Conservation (phyloP, 352 stramenopile species). For the Thalassiosira mediterranea region DNA sequence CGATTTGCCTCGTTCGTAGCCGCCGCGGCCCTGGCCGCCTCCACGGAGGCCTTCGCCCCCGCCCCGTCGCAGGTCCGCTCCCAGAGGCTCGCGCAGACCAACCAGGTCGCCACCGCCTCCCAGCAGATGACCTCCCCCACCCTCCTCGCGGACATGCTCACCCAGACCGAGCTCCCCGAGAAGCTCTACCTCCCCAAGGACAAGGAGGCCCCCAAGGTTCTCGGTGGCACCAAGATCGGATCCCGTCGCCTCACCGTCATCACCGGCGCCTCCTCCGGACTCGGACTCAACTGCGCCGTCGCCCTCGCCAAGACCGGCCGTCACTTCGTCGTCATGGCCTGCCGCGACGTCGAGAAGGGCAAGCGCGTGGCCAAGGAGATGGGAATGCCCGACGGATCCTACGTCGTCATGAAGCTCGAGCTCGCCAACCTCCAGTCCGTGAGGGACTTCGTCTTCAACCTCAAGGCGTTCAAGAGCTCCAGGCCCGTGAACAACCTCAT, state of each 20-base stretch:
- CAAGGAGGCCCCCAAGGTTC: slow-evolving; percentile 78
- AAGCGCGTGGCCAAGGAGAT: slow-evolving; percentile 80
- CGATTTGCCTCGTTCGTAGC: slow-evolving; percentile 26
- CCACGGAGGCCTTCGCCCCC: slow-evolving; percentile 24
- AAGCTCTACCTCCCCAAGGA: slow-evolving; percentile 73
- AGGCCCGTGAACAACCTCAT: slow-evolving; percentile 81
- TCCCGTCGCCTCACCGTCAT: slow-evolving; percentile 80
- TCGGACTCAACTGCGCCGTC: slow-evolving; percentile 71
- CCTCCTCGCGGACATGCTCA: slow-evolving; percentile 46
- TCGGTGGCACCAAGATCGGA: slow-evolving; percentile 82
- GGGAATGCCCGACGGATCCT: slow-evolving; percentile 70
- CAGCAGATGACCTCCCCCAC: slow-evolving; percentile 16
- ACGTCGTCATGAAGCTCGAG: slow-evolving; percentile 85
- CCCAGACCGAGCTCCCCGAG: slow-evolving; percentile 58
- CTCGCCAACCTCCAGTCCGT: slow-evolving; percentile 77
- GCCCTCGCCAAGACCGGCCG: slow-evolving; percentile 74
- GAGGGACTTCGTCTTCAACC: slow-evolving; percentile 83
- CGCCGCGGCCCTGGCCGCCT: slow-evolving; percentile 13
- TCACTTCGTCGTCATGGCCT: slow-evolving; percentile 84
- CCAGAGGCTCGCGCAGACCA: not conserved
- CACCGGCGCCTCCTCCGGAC: slow-evolving; percentile 82
- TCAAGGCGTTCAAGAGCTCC: slow-evolving; percentile 84
- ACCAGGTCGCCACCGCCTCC: slow-evolving; percentile 5
- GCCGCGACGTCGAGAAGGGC: slow-evolving; percentile 79
- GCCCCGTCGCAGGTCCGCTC: slow-evolving; percentile 30